Evolutionary conservation across 139 green algal genomes (phyloP).

Genomic region (Chlamydomonas incerta): DNA sequence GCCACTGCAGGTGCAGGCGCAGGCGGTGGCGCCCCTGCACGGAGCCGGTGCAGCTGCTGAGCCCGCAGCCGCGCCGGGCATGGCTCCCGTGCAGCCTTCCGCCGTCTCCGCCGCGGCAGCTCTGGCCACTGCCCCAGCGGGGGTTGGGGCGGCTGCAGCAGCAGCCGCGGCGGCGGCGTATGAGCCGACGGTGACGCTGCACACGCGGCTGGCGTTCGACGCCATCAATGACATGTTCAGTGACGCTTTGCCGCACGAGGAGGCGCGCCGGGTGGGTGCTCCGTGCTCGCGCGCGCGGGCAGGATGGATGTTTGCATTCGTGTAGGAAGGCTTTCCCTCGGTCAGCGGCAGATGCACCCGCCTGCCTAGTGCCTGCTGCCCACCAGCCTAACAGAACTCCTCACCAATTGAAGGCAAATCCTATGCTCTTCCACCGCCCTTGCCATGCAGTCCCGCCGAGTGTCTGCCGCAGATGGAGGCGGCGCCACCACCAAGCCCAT

Average conservation of each 20-base stretch:
- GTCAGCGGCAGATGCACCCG: no score
- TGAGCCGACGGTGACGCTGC: conserved; percentile 77
- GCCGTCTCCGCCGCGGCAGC: not conserved
- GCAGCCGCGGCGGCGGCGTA: not conserved
- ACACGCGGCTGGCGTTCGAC: conserved; percentile 69
- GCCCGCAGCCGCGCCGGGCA: not conserved
- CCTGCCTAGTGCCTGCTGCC: no score
- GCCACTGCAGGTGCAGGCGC: not conserved
- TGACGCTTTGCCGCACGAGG: conserved; percentile 21
- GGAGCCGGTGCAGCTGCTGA: not conserved
- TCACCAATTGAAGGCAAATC: no score
- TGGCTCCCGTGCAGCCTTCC: not conserved
- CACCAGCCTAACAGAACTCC: no score
- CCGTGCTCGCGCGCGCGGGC: no score
- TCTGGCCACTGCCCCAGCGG: not conserved
- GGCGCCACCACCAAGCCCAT: conserved; percentile 41
- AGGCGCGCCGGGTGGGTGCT: not conserved
- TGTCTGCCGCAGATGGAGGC: not conserved
- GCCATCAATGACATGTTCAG: conserved; percentile 78
- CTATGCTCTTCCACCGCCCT: no score
- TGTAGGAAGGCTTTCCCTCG: no score
- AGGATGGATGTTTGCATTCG: no score
- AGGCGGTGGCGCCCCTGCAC: no score
- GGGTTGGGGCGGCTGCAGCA: not conserved
- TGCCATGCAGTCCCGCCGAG: no score